Percentiles rank a stretch among this genome's conserved stretches.
These are phyloP conservation scores for Cinnamomum chago DNA, from an alignment of 164 flowering plant genomes.

Conservation along the genomic window DNA sequence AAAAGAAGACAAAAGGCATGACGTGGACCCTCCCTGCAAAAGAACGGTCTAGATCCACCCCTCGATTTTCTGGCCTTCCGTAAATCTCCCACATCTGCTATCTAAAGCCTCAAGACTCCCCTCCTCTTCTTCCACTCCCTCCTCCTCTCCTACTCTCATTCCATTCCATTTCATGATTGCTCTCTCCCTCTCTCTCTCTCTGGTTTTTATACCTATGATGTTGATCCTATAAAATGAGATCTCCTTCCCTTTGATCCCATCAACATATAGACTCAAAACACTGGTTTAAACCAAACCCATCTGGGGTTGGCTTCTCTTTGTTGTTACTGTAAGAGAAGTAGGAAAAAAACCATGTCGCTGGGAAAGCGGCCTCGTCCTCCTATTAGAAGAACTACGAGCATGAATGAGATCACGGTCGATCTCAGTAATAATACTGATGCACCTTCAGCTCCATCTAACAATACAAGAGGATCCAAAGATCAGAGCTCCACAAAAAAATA, in stretches of 20 bases:
- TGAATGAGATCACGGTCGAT: slow-evolving; percentile 57
- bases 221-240: not conserved
- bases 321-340: not conserved
- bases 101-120: not conserved
- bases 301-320: not conserved
- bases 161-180: not conserved
- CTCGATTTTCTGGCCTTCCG: slow-evolving; percentile 14
- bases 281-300: not conserved
- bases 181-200: too few relatives aligned
- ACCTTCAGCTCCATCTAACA: not conserved
- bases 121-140: not conserved
- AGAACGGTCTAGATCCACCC: slow-evolving; percentile 39
- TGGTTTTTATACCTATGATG: not conserved
- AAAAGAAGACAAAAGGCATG: slow-evolving; percentile 8
- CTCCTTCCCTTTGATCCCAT: not conserved
- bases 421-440: slow-evolving; percentile 8
- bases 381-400: slow-evolving; percentile 63
- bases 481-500: not conserved
- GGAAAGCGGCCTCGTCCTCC: slow-evolving; percentile 62
- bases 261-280: not conserved
- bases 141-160: not conserved
- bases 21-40: slow-evolving; percentile 15
- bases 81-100: slow-evolving; percentile 17
- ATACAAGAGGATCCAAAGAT: not conserved
- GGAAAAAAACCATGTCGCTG: slow-evolving; percentile 35